Conservation (phyloP, 352 stramenopile species). For the Globisporangium recalcitrans region DNA sequence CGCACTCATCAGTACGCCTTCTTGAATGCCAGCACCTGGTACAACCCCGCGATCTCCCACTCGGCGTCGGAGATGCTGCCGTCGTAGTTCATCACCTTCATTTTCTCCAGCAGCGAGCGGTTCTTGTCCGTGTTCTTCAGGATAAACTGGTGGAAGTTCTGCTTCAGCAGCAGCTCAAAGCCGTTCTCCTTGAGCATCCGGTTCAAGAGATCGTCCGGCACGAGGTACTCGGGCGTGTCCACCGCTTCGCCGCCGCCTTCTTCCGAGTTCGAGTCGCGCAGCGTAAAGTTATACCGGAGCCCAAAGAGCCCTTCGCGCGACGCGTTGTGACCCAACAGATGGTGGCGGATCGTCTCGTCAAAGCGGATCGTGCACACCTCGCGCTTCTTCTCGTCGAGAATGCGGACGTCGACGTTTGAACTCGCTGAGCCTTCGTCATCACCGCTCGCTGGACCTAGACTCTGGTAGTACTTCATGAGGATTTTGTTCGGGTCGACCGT, state of each 20-base stretch:
- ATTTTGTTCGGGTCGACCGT: constrained; percentile 95
- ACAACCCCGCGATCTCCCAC: constrained; percentile 83
- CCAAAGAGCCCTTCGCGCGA: constrained; percentile 58
- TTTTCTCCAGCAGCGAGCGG: constrained; percentile 68
- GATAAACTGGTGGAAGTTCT: constrained; percentile 86
- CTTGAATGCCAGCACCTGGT: constrained; percentile 82
- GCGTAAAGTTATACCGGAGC: constrained; percentile 88
- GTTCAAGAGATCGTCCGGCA: constrained; percentile 75
- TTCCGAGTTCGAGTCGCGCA: constrained; percentile 70
- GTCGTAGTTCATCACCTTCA: constrained; percentile 85
- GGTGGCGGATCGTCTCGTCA: constrained; percentile 44
- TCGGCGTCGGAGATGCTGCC: constrained; percentile 81
- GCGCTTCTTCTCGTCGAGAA: constrained; percentile 67
- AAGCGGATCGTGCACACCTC: constrained; percentile 79
- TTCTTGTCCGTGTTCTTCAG: constrained; percentile 68
- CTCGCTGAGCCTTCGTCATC: constrained; percentile 20
- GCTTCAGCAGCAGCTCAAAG: constrained; percentile 77
- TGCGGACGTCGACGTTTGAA: constrained; percentile 38
- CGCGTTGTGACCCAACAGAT: constrained; percentile 38
- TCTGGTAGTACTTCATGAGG: constrained; percentile 79
- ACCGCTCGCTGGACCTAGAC: constrained; percentile 24
- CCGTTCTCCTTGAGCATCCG: constrained; percentile 65
- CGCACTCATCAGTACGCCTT: constrained; percentile 54
- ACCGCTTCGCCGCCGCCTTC: constrained; percentile 74
- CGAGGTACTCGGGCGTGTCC: constrained; percentile 88